These are phyloP conservation scores for Stentor roeselii DNA, from an alignment of 73 alveolate genomes.

Conservation along the genomic window DNA sequence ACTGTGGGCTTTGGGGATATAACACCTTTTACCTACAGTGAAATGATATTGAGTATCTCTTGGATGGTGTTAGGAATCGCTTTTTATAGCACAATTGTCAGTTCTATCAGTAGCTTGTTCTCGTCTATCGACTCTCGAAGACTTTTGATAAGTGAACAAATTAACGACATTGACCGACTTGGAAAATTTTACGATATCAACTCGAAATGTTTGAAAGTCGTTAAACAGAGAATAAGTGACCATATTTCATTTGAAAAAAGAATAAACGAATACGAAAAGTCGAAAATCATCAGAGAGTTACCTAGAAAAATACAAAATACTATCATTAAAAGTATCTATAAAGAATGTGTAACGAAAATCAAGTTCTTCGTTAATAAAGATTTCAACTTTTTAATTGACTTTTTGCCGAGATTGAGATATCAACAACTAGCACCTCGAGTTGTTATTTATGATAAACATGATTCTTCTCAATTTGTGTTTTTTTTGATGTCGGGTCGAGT, in stretches of 20 bases:
- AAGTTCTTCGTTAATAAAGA: background rate
- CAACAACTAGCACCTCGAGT: background rate
- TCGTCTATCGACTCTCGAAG: constrained; percentile 18
- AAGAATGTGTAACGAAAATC: background rate
- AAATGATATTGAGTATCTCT: constrained; percentile 19
- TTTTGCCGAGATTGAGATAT: background rate
- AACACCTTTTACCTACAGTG: constrained; percentile 31
- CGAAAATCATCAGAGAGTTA: background rate
- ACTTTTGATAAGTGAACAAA: background rate
- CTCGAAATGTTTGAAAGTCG: background rate
- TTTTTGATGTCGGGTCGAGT: background rate
- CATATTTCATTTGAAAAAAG: background rate
- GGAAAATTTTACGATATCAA: background rate
- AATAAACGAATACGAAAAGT: background rate
- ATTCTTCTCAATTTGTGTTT: background rate
- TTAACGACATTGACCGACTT: background rate
- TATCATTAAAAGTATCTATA: background rate
- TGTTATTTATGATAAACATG: constrained; percentile 2
- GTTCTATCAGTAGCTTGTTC: background rate
- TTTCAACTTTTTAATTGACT: background rate
- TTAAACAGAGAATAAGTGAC: background rate
- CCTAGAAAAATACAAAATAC: background rate
- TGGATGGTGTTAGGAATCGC: constrained; percentile 32
- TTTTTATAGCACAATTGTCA: constrained; percentile 15
- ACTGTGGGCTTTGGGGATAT: constrained; percentile 58